These are phyloP conservation scores for Raddia distichophylla DNA, from an alignment of 176 grass and related monocot genomes.

Conservation along the genomic window DNA sequence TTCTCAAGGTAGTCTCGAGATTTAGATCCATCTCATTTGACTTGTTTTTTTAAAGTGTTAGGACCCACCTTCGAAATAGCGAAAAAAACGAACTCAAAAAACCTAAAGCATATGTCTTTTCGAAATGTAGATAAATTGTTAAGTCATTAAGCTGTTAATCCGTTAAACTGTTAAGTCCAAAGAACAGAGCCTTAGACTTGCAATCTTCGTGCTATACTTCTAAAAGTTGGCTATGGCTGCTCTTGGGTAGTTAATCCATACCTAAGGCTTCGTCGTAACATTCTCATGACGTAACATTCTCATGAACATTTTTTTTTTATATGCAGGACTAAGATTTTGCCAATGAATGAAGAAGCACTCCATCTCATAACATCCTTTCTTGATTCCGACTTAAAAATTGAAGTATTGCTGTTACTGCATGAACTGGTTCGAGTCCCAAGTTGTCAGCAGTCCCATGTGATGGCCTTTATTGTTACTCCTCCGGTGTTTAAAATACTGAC, in stretches of 20 bases:
- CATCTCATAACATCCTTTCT: slow-evolving; percentile 63
- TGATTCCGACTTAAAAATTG: slow-evolving; percentile 53
- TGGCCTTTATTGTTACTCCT: slow-evolving; percentile 52
- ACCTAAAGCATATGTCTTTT: no score
- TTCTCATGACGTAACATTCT: slow-evolving; percentile 32
- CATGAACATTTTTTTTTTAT: slow-evolving; percentile 15
- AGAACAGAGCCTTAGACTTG: background rate
- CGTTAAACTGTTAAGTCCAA: no score
- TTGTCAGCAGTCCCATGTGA: slow-evolving; percentile 45
- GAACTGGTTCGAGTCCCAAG: slow-evolving; percentile 51
- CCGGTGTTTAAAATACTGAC: slow-evolving; percentile 55
- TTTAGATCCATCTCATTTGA: no score
- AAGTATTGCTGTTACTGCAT: slow-evolving; percentile 67
- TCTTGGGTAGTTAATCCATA: background rate
- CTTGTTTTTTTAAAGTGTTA: no score
- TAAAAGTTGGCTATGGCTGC: slow-evolving; percentile 26
- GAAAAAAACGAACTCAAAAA: no score
- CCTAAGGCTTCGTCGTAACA: background rate
- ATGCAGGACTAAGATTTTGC: slow-evolving; percentile 57
- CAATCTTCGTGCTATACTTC: background rate
- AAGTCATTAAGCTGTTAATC: no score
- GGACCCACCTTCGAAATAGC: no score
- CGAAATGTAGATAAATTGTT: no score
- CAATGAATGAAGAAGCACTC: slow-evolving; percentile 60
- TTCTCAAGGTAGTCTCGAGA: no score